phyloP scores from a whole-genome alignment of 2,329 filamentous ascomycete genomes.

The Xylaria sp. region DNA sequence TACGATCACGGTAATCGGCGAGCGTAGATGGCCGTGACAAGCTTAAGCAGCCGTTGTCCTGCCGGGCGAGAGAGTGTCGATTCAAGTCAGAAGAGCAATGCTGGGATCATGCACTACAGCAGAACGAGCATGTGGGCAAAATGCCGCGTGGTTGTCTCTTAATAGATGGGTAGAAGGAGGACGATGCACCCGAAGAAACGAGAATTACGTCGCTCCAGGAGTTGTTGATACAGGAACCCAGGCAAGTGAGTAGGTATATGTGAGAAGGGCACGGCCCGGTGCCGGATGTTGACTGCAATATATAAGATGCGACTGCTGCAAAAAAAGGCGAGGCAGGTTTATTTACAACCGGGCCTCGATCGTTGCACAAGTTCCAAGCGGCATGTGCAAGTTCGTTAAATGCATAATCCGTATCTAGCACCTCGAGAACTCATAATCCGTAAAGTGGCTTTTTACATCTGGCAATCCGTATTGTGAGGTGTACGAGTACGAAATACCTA shows the following conservation, averaged over 20 bases:
- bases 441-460: too few relatives aligned
- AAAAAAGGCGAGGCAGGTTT: conserved; percentile 15
- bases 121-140: conserved; percentile 4
- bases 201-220: conserved; percentile 3
- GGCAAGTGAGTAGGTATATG: conserved; percentile 8
- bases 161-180: not conserved
- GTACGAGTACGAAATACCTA: too few relatives aligned
- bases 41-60: conserved; percentile 4
- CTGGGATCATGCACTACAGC: not conserved
- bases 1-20: not conserved
- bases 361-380: conserved; percentile 4
- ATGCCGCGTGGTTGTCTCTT: conserved; percentile 1
- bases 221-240: conserved; percentile 3
- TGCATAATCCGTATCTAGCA: not conserved
- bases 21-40: conserved; percentile 6
- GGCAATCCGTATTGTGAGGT: not conserved
- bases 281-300: conserved; percentile 12
- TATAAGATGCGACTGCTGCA: conserved; percentile 13
- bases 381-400: conserved; percentile 4
- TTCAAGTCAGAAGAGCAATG: conserved; percentile 1
- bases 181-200: not conserved
- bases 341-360: conserved; percentile 9
- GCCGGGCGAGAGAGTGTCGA: not conserved
- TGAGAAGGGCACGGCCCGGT: conserved; percentile 1
- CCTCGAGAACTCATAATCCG: not conserved